phyloP scores from a whole-genome alignment of 75 land plant genomes.

The Sequoia sempervirens region DNA sequence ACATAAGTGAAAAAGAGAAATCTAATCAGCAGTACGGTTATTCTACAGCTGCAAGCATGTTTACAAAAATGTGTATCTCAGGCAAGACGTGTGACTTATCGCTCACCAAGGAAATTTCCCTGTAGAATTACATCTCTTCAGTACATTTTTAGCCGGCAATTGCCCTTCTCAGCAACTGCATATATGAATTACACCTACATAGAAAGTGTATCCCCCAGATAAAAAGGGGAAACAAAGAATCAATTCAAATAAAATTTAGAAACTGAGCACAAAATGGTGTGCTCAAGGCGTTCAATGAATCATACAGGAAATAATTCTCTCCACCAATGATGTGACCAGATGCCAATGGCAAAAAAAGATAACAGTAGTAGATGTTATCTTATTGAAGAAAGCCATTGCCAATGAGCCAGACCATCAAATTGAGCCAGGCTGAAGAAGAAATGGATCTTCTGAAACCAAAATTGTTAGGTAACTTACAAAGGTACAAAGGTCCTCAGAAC shows the following conservation, averaged over 20 bases:
- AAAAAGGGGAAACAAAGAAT: slow-evolving; percentile 3
- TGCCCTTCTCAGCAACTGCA: not conserved
- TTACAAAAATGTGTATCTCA: not conserved
- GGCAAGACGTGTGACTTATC: not conserved
- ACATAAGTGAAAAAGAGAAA: not conserved
- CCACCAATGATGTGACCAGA: not conserved
- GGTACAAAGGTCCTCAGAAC: not conserved
- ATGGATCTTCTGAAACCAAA: not conserved
- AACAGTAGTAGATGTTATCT: not conserved
- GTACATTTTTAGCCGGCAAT: not conserved
- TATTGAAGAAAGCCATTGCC: not conserved
- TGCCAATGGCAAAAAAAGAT: not conserved
- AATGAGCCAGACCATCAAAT: not conserved
- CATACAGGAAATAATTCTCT: not conserved
- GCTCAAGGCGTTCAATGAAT: not conserved
- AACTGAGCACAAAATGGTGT: not conserved
- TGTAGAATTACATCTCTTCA: not conserved
- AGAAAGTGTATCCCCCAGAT: not conserved
- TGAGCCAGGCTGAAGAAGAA: not conserved
- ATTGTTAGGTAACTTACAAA: not conserved
- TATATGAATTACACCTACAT: not conserved
- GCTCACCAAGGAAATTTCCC: not conserved
- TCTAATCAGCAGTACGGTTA: not conserved
- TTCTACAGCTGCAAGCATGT: not conserved
- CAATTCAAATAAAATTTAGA: not conserved